Conservation (phyloP, 257 asterid genomes). For the Solanum pinnatisectum region DNA sequence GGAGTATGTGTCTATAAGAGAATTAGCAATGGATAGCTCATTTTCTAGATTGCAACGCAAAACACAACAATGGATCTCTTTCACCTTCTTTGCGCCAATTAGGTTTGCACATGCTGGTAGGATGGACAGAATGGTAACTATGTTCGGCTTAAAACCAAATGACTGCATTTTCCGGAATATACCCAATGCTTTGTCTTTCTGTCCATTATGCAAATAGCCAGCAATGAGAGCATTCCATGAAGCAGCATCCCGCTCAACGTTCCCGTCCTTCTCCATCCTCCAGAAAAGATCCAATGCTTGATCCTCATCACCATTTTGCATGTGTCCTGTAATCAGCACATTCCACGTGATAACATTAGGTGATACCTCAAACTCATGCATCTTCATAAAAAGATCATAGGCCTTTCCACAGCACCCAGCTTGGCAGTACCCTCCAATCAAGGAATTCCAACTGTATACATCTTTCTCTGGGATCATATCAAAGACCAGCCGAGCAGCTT, state of each 20-base stretch:
- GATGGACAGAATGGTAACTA: conserved; percentile 62
- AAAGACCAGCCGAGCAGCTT: conserved; percentile 50
- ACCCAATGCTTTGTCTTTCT: conserved; percentile 48
- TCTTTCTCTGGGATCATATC: conserved; percentile 44
- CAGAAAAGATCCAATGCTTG: conserved; percentile 67
- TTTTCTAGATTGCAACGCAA: conserved; percentile 38
- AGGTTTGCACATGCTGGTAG: conserved; percentile 67
- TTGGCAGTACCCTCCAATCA: conserved; percentile 78
- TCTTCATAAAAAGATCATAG: conserved; percentile 47
- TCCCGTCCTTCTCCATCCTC: conserved; percentile 58
- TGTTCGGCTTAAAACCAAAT: conserved; percentile 45
- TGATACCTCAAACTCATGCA: conserved; percentile 41
- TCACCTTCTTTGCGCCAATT: conserved; percentile 53
- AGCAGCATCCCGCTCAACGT: conserved; percentile 51
- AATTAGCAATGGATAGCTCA: conserved; percentile 56
- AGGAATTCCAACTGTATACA: conserved; percentile 72
- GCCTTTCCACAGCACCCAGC: conserved; percentile 78
- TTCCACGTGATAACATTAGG: conserved; percentile 81
- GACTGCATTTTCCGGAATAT: conserved; percentile 64
- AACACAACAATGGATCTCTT: conserved; percentile 65
- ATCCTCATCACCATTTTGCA: conserved; percentile 71
- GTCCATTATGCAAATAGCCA: conserved; percentile 52
- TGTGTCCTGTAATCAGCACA: conserved; percentile 63
- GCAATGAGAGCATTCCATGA: conserved; percentile 84
- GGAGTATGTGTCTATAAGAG: conserved; percentile 55